These are phyloP conservation scores for Pestalotiopsis sp. DNA, from an alignment of 2,329 filamentous ascomycete species.

Conservation along the genomic window DNA sequence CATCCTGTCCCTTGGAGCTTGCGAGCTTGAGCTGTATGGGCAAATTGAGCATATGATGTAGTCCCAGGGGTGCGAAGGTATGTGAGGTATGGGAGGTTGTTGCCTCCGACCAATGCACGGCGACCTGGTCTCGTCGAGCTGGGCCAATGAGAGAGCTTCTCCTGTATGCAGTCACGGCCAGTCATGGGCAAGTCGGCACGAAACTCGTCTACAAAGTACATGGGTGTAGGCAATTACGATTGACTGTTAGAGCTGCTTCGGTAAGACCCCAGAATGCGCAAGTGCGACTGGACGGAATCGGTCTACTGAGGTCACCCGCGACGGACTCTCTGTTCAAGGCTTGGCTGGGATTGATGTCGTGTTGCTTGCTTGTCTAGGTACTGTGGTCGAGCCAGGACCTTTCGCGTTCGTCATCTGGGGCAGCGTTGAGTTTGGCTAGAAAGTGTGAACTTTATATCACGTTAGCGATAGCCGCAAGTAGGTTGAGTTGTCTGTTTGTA, in stretches of 20 bases:
- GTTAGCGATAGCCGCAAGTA: not conserved
- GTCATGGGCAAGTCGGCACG: not conserved
- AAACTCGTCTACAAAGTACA: not conserved
- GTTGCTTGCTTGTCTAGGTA: not conserved
- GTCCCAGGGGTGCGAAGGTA: not conserved
- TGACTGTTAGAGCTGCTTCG: not conserved
- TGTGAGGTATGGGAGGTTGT: not conserved
- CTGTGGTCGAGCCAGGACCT: not conserved
- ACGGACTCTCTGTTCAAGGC: not conserved
- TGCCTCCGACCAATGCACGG: constrained; percentile 1
- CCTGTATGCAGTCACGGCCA: not conserved
- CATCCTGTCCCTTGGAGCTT: not conserved
- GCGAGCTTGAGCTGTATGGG: not conserved
- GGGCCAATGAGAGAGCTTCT: not conserved
- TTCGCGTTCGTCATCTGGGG: not conserved
- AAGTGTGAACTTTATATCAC: not conserved
- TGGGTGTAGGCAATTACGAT: not conserved
- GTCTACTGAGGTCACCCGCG: not conserved
- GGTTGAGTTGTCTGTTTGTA: too few species aligned
- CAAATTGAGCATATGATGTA: not conserved
- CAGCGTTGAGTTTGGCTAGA: not conserved
- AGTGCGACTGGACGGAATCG: not conserved
- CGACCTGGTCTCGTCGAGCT: not conserved
- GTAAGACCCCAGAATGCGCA: not conserved
- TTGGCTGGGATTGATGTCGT: not conserved